These are phyloP conservation scores for Plasmopara viticola DNA, from an alignment of 352 stramenopile species.

Conservation along the genomic window DNA sequence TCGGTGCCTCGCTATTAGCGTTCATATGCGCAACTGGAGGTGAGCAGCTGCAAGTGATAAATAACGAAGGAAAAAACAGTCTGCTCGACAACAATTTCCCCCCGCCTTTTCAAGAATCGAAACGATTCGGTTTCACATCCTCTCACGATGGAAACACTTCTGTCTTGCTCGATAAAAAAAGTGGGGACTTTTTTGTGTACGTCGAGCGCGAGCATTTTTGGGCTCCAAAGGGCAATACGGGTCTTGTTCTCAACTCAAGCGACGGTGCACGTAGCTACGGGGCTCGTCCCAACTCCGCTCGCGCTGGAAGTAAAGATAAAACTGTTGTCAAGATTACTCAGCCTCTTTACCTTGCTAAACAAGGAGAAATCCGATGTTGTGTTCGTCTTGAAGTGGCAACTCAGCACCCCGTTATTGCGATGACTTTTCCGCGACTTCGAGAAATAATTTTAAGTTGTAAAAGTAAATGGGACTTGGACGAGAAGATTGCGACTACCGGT, in stretches of 20 bases:
- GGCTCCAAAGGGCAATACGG: slow-evolving; percentile 71
- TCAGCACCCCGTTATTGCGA: slow-evolving; percentile 29
- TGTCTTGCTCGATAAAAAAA: slow-evolving; percentile 65
- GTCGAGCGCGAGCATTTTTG: slow-evolving; percentile 28
- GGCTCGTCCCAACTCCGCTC: slow-evolving; percentile 49
- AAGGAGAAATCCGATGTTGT: slow-evolving; percentile 62
- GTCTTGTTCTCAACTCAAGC: slow-evolving; percentile 58
- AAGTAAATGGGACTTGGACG: slow-evolving; percentile 75
- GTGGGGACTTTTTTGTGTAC: slow-evolving; percentile 66
- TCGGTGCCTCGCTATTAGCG: slow-evolving; percentile 52
- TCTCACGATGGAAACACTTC: slow-evolving; percentile 14
- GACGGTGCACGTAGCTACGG: slow-evolving; percentile 54
- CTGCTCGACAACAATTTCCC: slow-evolving; percentile 35
- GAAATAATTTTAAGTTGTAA: slow-evolving; percentile 69
- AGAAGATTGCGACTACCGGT: slow-evolving; percentile 63
- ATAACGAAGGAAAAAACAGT: slow-evolving; percentile 51
- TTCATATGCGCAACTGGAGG: slow-evolving; percentile 72
- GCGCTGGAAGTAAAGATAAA: slow-evolving; percentile 45
- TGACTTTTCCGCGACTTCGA: slow-evolving; percentile 26
- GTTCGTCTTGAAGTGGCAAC: slow-evolving; percentile 45
- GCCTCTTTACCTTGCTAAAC: slow-evolving; percentile 38
- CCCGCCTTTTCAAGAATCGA: slow-evolving; percentile 18
- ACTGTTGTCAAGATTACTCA: slow-evolving; percentile 31
- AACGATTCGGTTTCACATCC: slow-evolving; percentile 14
- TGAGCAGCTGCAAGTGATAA: slow-evolving; percentile 50